Evolutionary conservation across 495 filamentous ascomycete genomes (phyloP).

Genomic region (Penicillium paradoxum): DNA sequence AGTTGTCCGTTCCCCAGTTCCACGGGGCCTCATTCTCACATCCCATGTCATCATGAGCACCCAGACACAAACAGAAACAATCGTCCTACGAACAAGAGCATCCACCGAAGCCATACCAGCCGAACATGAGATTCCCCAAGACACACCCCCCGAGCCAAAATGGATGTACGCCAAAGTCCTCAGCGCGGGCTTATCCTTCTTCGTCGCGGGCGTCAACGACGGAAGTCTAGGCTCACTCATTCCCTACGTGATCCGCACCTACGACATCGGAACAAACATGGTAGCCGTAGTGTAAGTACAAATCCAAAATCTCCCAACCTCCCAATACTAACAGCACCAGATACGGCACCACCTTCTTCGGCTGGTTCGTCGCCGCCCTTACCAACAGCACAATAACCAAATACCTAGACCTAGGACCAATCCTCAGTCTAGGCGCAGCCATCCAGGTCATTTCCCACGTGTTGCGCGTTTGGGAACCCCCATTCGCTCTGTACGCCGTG

Average conservation of each 20-base stretch:
- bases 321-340: conserved; percentile 1
- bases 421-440: conserved; percentile 21
- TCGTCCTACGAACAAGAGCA: conserved; percentile 5
- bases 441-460: conserved; percentile 28
- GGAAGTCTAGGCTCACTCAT: conserved; percentile 51
- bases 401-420: conserved; percentile 24
- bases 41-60: conserved; percentile 9
- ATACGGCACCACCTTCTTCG: conserved; percentile 28
- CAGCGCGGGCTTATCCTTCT: conserved; percentile 27
- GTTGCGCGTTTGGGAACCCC: conserved; percentile 25
- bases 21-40: neutral
- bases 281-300: conserved; percentile 20
- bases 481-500: conserved; percentile 25
- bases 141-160: conserved; percentile 6
- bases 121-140: neutral
- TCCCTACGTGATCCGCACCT: conserved; percentile 48
- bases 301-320: neutral
- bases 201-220: conserved; percentile 37
- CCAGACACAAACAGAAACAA: conserved; percentile 13
- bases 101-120: neutral
- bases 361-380: conserved; percentile 31
- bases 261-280: conserved; percentile 42
- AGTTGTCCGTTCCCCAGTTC: neutral
- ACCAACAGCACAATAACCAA: conserved; percentile 26
- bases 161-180: conserved; percentile 24